A percentile compares a stretch with the other conserved stretches of the same genome.
Conservation (phyloP, 2,329 filamentous ascomycete genomes). For the Trichoderma brevicompactum region DNA sequence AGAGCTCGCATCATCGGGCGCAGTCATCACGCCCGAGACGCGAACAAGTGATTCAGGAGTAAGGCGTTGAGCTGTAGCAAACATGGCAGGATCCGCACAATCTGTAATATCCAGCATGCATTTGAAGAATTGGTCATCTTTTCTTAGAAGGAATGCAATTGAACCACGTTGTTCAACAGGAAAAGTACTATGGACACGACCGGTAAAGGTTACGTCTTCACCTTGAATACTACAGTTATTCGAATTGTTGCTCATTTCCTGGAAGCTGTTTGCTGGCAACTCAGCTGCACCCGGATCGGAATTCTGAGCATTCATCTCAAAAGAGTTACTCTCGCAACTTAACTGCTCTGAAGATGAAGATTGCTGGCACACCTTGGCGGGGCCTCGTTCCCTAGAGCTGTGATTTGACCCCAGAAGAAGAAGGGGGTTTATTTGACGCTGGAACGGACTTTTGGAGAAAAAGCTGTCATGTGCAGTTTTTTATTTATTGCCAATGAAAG, state of each 20-base stretch:
- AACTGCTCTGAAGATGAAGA: neutral
- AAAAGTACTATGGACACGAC: neutral
- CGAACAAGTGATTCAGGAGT: conserved; percentile 11
- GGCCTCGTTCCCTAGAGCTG: no score
- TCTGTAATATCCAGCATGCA: neutral
- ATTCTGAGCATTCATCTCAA: neutral
- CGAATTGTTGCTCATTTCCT: neutral
- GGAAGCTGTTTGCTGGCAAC: neutral
- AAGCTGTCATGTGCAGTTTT: neutral
- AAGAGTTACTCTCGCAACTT: neutral
- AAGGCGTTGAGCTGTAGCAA: neutral
- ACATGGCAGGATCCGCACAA: neutral
- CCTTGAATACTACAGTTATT: neutral
- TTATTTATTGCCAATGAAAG: neutral
- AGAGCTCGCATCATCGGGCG: neutral
- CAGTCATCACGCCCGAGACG: neutral
- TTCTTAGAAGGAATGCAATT: neutral
- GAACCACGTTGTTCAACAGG: neutral
- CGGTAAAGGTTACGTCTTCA: neutral
- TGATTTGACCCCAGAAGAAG: no score
- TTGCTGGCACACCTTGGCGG: no score
- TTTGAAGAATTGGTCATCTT: conserved; percentile 5
- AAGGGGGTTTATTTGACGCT: neutral
- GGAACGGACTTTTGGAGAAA: neutral
- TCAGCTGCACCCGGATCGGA: neutral